These are phyloP conservation scores for Colletotrichum cordylinicola DNA, from an alignment of 2,329 filamentous ascomycete species.

Conservation along the genomic window DNA sequence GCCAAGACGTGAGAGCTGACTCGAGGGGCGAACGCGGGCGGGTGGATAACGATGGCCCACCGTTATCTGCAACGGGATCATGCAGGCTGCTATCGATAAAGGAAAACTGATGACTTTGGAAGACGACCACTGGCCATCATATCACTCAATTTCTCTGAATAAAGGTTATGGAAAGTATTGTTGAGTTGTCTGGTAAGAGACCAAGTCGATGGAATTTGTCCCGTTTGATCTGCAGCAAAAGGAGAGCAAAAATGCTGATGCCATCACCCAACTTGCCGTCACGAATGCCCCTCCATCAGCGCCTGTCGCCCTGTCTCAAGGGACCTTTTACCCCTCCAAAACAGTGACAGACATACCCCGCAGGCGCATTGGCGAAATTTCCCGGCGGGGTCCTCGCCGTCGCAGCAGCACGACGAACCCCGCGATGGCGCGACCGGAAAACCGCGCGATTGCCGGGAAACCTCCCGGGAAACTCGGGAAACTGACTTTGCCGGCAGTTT, in stretches of 20 bases:
- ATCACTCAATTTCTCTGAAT: rapidly evolving
- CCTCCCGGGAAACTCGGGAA: neutral
- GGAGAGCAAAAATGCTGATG: neutral
- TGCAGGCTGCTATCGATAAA: neutral
- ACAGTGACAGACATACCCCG: neutral
- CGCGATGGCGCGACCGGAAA: slow-evolving; percentile 3
- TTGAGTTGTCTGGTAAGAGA: neutral
- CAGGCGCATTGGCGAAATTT: neutral
- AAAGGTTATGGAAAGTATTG: neutral
- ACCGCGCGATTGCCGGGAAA: neutral
- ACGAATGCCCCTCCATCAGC: neutral
- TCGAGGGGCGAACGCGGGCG: slow-evolving; percentile 12
- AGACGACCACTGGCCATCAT: rapidly evolving
- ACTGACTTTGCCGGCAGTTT: neutral
- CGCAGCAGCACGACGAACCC: neutral
- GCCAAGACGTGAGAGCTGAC: slow-evolving; percentile 2
- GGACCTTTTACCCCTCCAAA: neutral
- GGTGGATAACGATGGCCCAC: slow-evolving; percentile 17
- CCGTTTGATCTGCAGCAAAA: rapidly evolving
- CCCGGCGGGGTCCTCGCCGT: neutral
- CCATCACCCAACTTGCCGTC: neutral
- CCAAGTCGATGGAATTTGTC: rapidly evolving
- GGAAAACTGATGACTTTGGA: rapidly evolving
- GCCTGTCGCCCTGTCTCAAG: neutral
- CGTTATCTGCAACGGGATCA: slow-evolving; percentile 18